Conservation (phyloP, 164 flowering plant species). For the Tetrastigma voinierianum region DNA sequence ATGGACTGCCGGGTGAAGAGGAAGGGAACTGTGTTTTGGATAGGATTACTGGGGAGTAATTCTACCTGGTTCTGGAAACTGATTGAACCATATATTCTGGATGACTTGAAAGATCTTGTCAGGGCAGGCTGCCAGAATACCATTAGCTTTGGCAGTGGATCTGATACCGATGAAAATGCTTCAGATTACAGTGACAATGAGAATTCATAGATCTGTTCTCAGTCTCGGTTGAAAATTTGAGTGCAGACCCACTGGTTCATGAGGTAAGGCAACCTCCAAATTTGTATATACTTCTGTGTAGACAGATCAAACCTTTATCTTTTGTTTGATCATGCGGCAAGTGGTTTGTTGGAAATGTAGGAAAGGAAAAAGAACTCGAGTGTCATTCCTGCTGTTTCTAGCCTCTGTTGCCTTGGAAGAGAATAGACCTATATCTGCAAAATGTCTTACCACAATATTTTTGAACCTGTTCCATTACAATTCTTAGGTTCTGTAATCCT, state of each 20-base stretch:
- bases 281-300: conserved; percentile 5
- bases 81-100: conserved; percentile 66
- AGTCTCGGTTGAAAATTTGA: not conserved
- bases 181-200: conserved; percentile 22
- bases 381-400: too few relatives aligned
- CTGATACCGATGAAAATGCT: conserved; percentile 41
- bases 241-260: not conserved
- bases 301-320: not conserved
- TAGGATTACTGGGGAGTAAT: conserved; percentile 72
- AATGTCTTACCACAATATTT: too few relatives aligned
- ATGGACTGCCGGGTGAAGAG: conserved; percentile 69
- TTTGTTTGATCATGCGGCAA: too few relatives aligned
- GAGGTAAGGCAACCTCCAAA: not conserved
- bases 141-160: conserved; percentile 37
- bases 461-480: too few relatives aligned
- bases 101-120: conserved; percentile 45
- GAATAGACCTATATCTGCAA: too few relatives aligned
- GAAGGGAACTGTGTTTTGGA: conserved; percentile 76
- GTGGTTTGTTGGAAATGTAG: too few relatives aligned
- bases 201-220: not conserved
- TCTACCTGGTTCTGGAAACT: conserved; percentile 72
- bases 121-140: conserved; percentile 24
- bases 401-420: too few relatives aligned
- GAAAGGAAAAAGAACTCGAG: too few relatives aligned
- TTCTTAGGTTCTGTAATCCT: too few relatives aligned